Percentiles rank a stretch among this genome's conserved stretches.
Conservation (phyloP, 2,329 filamentous ascomycete genomes). For the Claviceps citrina region DNA sequence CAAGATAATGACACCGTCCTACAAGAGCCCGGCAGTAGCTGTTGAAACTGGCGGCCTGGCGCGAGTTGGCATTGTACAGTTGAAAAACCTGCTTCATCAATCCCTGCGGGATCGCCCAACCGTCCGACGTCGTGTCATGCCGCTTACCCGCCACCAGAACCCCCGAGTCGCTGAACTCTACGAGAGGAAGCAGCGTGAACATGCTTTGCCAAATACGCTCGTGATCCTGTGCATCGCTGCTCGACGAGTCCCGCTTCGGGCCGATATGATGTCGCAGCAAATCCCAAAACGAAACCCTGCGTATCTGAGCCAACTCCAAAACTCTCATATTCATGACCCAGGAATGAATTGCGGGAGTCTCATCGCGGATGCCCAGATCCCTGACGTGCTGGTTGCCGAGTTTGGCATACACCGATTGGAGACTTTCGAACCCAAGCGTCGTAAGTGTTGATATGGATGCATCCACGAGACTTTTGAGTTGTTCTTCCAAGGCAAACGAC, state of each 20-base stretch:
- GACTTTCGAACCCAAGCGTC: conserved; percentile 23
- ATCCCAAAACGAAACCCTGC: conserved; percentile 45
- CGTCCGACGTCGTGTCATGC: conserved; percentile 26
- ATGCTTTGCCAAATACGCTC: conserved; percentile 43
- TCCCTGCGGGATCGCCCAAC: conserved; percentile 44
- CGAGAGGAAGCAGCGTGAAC: conserved; percentile 45
- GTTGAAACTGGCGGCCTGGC: conserved; percentile 47
- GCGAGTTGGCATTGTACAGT: conserved; percentile 38
- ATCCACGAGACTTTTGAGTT: conserved; percentile 28
- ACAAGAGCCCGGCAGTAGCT: conserved; percentile 46
- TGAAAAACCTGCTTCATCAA: conserved; percentile 42
- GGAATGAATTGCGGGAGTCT: conserved; percentile 30
- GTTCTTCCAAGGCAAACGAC: conserved; percentile 31
- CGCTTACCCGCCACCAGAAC: conserved; percentile 24
- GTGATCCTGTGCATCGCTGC: conserved; percentile 30
- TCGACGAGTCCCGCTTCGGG: conserved; percentile 17
- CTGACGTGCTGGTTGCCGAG: conserved; percentile 29
- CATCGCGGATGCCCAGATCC: conserved; percentile 36
- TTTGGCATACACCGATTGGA: conserved; percentile 32
- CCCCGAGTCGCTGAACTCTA: conserved; percentile 42
- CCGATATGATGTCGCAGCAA: conserved; percentile 31
- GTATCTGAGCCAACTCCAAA: conserved; percentile 34
- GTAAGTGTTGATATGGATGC: conserved; percentile 26
- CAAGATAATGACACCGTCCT: conserved; percentile 45
- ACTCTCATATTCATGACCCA: conserved; percentile 45